Base-by-base conservation (phyloP, 768 basidiomycete species). In the Suillus luteus region DNA sequence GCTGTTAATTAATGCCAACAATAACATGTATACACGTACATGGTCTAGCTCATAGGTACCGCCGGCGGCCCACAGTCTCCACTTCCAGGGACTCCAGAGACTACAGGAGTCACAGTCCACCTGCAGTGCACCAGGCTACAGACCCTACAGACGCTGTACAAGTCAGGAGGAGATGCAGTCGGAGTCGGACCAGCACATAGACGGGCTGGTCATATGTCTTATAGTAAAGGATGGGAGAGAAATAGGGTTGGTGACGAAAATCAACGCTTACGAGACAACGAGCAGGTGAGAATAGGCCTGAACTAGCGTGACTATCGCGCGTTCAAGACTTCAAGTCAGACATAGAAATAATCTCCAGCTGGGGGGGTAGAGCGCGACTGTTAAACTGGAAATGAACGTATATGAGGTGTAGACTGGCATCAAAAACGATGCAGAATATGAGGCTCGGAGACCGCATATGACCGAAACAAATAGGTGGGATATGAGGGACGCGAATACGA, bases 401-500 rank as follows among this genome's bases (percentile, higher is more conserved):
- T 81, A 82, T 0, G 88, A 88, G 24, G 78, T 75, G 65, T 76
- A 72, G 5, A 89, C 48, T 61, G 27, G 82, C 41, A 52, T 82
- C 77, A 27, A 80, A 63, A 7, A 79, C 22, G 35, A 85, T 69
- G 15, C 81, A 70, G 37, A 78, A 38, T 63, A 84, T 73, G 54
- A 83, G 74, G 33, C 33, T 35, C 8, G 33, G 33, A 35, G 33
- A 7, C 33, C 33, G 33, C 33, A 2, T 33, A 78, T 69, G 55
- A 83, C 57, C 1, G 88, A 87, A 2, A 82, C 80, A 58, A 89
- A 67, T 43, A 85, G 40, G 67, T 83, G n/a, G 6, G 69, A 46
- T 2, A 75, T 19, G 12, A 75, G 64, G 22, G 68, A 64, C 64
- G 70, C 74, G 49, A 76, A 60, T n/a, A 68, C 51, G 58, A 55